phyloP scores from a whole-genome alignment of 2,329 filamentous ascomycete species.

The Didymella glomerata region DNA sequence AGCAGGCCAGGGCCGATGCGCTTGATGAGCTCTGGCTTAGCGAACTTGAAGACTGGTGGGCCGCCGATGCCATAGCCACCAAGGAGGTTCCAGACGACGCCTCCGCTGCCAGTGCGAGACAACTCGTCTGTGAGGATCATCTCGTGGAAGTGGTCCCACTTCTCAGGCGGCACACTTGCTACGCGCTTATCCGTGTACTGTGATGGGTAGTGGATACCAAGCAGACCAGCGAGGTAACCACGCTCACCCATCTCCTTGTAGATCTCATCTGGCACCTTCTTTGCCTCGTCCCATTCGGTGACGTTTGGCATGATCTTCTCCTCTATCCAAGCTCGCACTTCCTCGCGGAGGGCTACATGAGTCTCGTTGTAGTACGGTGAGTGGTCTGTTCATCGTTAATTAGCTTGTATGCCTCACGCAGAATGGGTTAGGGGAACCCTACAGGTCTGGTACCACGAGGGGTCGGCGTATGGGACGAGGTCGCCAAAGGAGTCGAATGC shows the following conservation, averaged over 20 bases:
- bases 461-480: slow-evolving; percentile 90
- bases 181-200: slow-evolving; percentile 76
- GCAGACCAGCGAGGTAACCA: slow-evolving; percentile 90
- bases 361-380: slow-evolving; percentile 96
- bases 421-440: too few relatives aligned
- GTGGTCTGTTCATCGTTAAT: slow-evolving; percentile 62
- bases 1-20: slow-evolving; percentile 89
- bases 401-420: too few relatives aligned
- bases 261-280: slow-evolving; percentile 84
- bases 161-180: slow-evolving; percentile 80
- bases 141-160: slow-evolving; percentile 99
- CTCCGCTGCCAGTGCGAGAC: slow-evolving; percentile 85
- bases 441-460: slow-evolving; percentile 89
- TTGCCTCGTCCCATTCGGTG: slow-evolving; percentile 96
- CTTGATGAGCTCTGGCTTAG: slow-evolving; percentile 82
- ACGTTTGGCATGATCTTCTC: slow-evolving; percentile 89
- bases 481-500: slow-evolving; percentile 85
- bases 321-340: slow-evolving; percentile 93
- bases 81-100: slow-evolving; percentile 95
- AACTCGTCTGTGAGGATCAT: slow-evolving; percentile 94
- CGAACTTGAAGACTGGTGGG: slow-evolving; percentile 91
- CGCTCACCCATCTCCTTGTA: slow-evolving; percentile 96
- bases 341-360: slow-evolving; percentile 87
- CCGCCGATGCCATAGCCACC: slow-evolving; percentile 97
- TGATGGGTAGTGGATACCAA: slow-evolving; percentile 83